Base-by-base conservation (phyloP, 257 asterid genomes). In the Nicotiana tomentosiformis region DNA sequence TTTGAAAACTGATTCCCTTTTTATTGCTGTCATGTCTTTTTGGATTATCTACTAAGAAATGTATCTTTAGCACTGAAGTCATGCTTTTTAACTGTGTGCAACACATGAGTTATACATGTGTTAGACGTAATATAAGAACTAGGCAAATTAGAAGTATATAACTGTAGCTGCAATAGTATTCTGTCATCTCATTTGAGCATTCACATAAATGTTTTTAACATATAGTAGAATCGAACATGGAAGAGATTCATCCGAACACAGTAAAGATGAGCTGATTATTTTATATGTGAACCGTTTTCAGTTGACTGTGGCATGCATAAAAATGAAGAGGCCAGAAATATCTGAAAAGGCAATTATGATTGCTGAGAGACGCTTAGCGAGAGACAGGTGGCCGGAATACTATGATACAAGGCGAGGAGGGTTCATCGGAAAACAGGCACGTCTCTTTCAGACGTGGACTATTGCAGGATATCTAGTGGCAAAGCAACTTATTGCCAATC, bases 301-400 rank as follows among this genome's bases (percentile, higher is more conserved):
- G 97, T 82, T 93, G 80, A 92, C 97, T 1, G 95, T 92, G 87
- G 97, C 98, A 7, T 88, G 92, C 92, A 91, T 93, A 83, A 92
- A 92, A 89, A 92, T 92, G 98, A 89, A 90, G 62, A 85, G 98
- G 83, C 94, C 88, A 4, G 92, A 90, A 81, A 88, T 93, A 2
- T 97, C 98, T 20, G 93, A 88, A 86, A 92, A 89, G 10, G 97
- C 98, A 23, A 89, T 93, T 65, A 89, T 84, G 85, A 77, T 89
- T 39, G 95, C 93, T 1, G 97, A 93, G 84, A 87, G 85, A 82
- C 90, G 91, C 56, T 37, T 93, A 69, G 85, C 92, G 4, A 74
- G 81, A 83, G 97, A 93, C 84, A 91, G 89, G 82, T 93, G 97
- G 97, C 97, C 97, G 0, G 97, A 93, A 86, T 92, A 93, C 85